Evolutionary conservation across 2,329 filamentous ascomycete genomes (phyloP), one percentile per base, ranked within the genome.

Genomic region (Sphaerostilbella broomeana): DNA sequence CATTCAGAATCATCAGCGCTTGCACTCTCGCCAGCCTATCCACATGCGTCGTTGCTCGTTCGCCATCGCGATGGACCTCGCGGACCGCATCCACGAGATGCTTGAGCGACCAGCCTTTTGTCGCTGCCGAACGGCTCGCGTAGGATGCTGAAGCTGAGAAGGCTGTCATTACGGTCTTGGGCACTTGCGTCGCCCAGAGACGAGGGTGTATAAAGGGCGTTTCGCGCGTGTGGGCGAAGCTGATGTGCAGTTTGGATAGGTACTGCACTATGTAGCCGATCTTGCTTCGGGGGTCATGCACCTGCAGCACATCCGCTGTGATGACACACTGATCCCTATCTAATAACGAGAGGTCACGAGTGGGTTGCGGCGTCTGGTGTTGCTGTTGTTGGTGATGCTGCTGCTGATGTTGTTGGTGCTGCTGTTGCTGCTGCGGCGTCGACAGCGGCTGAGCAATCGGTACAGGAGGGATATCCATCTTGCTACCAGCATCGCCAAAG

Each of bases 1-100:
- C 53, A 43, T 69, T 63, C 20, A 68, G 51, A 10, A 68, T 44
- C 12, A 66, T 43, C 13, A 69, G 53, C 1, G 65, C 67, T 47
- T 70, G 67, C 4, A 66, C 56, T 10, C 65, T 57, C 4, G 65
- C 65, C 19, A 70, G 53, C 52, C 64, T 67, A 28, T 68, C 63
- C 1, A 50, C 43, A 1, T 55, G 54, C 3, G 58, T 60, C 5
- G 42, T 43, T 6, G 54, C 55, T 11, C 42, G 45, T 44, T 61
- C 56, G 7, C 58, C 60, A 27, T 62, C 58, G 26, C 54, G 50
- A 42, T 60, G 58, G 12, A 69, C 54, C 26, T 63, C 59, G 16
- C 49, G 52, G 6, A 58, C 58, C 13, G 58, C 59, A 26, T 68
- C 61, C 31, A 60, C 45, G 18, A 70, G 47, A 18, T 64, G 52